Percentiles rank a stretch among this genome's conserved stretches.
Evolutionary conservation across 257 asterid genomes (phyloP).

Genomic region (Capsicum chinense): DNA sequence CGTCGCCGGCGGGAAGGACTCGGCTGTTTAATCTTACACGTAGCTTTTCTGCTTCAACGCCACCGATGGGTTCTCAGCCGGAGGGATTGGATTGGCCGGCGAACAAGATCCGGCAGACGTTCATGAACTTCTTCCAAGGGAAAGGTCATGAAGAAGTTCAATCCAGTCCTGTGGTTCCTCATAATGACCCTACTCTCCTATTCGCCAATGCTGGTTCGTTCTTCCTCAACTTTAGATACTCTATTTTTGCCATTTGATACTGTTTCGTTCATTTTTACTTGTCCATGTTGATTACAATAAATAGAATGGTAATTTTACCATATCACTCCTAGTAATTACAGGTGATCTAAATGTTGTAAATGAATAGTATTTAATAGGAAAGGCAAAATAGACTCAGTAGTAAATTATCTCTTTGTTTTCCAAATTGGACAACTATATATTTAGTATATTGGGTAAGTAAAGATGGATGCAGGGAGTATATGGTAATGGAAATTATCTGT

Average conservation of each 20-base stretch:
- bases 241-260: neutral
- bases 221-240: neutral
- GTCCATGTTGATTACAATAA: too few relatives aligned
- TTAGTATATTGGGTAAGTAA: too few relatives aligned
- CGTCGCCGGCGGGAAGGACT: conserved; percentile 24
- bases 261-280: too few relatives aligned
- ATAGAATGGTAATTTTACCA: too few relatives aligned
- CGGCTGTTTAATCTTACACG: conserved; percentile 24
- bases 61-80: conserved; percentile 65
- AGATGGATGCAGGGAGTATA: too few relatives aligned
- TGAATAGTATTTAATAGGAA: too few relatives aligned
- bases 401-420: too few relatives aligned
- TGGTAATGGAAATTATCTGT: neutral
- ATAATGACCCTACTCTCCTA: conserved; percentile 91
- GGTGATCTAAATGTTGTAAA: too few relatives aligned
- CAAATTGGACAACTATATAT: too few relatives aligned
- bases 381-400: too few relatives aligned
- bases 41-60: neutral
- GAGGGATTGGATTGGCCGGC: conserved; percentile 79
- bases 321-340: too few relatives aligned
- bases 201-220: conserved; percentile 82
- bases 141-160: conserved; percentile 66
- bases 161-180: conserved; percentile 95
- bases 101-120: conserved; percentile 60
- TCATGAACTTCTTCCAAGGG: conserved; percentile 63